Base-by-base conservation (phyloP, 1,284 basidiomycete species). In the Dichomitus squalens region DNA sequence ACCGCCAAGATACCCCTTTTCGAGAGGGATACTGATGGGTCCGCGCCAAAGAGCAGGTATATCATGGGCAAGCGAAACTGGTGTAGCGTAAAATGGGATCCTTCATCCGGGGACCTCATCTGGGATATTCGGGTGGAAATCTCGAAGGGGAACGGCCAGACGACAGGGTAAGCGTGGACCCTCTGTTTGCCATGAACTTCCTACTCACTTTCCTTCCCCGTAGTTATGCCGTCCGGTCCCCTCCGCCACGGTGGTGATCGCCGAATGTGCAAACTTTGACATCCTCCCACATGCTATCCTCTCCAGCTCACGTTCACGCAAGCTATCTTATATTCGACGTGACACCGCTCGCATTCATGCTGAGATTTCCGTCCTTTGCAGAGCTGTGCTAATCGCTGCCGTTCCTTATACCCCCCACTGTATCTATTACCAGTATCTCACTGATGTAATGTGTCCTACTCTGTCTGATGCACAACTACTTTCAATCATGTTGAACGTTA, bases 51-150 rank as follows among this genome's bases (percentile, higher is more conserved):
- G 68, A 86, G 88, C 64, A 92, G 88, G 68, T 86, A 80, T 68
- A 88, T 96, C 55, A 95, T 95, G 83, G 91, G 92, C 1, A 80
- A 86, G 49, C 83, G 96, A 40, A 99, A 99, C 73, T 99, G 94
- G 86, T 91, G 93, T 65, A 80, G 82, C n/a, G 85, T 92, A 5
- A 76, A 83, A 31, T 90, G 84, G 75, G 82, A 91, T 40, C 67
- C 72, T 4, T 51, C 65, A 1, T 81, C 82, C 1, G 88, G 88
- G 0, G 89, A 92, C 16, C 70, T 98, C 52, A 73, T 85, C n/a
- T 98, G 95, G 63, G 91, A 95, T 65, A 84, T 98, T 63, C 84
- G 92, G 2, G 86, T 98, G 4, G 96, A 99, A 73, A 91, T 84
- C 64, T 78, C 81, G 60, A 93, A 92, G 68, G 95, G 94, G 0